Evolutionary conservation across 257 asterid species (phyloP).

Genomic region (Nemophila menziesii): DNA sequence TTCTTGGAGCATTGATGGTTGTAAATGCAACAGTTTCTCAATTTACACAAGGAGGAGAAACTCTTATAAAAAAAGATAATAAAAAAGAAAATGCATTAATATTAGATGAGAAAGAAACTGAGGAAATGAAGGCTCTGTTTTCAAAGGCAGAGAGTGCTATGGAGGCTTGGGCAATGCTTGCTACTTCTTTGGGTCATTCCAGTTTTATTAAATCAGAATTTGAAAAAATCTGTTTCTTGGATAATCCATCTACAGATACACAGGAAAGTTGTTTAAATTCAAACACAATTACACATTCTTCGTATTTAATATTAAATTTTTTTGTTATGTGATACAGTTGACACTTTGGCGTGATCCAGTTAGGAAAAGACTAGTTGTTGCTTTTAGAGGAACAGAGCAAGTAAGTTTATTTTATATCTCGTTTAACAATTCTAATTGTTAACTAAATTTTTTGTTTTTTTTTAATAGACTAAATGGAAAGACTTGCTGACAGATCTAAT

Average conservation of each 20-base stretch:
- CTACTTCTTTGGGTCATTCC: constrained; percentile 89
- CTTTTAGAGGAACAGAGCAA: constrained; percentile 99
- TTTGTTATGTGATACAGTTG: constrained; percentile 35
- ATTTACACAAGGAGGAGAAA: constrained; percentile 40
- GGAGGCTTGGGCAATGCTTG: constrained; percentile 99
- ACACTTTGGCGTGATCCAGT: constrained; percentile 83
- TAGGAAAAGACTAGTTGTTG: constrained; percentile 78
- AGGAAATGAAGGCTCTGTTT: constrained; percentile 90
- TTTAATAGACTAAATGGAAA: constrained; percentile 78
- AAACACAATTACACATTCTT: background rate
- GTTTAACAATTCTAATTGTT: constrained; percentile 1
- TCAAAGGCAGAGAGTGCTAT: constrained; percentile 97
- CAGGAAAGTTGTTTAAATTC: constrained; percentile 41
- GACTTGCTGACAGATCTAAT: constrained; percentile 81
- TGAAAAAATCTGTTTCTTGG: constrained; percentile 84
- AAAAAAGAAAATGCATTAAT: constrained; percentile 26
- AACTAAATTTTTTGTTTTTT: constrained; percentile 10
- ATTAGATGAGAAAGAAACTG: constrained; percentile 73
- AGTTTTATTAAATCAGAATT: constrained; percentile 93
- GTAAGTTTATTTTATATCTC: constrained; percentile 37
- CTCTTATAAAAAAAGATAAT: constrained; percentile 29
- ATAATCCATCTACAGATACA: constrained; percentile 77
- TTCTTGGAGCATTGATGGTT: constrained; percentile 81
- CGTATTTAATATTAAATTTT: no score
- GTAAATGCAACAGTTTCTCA: constrained; percentile 77